phyloP scores from a whole-genome alignment of 2,329 filamentous ascomycete genomes.

The Hypoxylon sp. region DNA sequence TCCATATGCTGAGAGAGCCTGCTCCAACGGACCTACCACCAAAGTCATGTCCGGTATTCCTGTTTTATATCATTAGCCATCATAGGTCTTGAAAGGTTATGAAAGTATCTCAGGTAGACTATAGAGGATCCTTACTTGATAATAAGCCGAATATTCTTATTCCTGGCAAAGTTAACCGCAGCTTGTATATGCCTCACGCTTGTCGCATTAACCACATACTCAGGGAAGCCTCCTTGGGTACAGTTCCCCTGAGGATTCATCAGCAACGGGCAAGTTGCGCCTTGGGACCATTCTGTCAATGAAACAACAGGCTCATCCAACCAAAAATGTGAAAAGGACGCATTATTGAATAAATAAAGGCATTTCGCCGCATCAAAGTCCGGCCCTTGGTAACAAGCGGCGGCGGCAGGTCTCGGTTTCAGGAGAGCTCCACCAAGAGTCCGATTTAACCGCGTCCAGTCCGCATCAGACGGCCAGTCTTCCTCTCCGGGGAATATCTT shows the following conservation, averaged over 20 bases:
- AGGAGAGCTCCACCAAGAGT: conserved; percentile 44
- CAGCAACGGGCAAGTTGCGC: conserved; percentile 45
- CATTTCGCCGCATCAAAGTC: conserved; percentile 41
- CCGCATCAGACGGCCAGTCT: conserved; percentile 39
- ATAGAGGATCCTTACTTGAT: conserved; percentile 51
- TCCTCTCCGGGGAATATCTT: conserved; percentile 40
- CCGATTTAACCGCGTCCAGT: conserved; percentile 43
- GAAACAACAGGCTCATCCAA: conserved; percentile 47
- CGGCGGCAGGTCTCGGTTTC: conserved; percentile 43
- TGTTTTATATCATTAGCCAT: conserved; percentile 49
- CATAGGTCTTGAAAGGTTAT: conserved; percentile 29
- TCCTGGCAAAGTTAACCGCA: conserved; percentile 48
- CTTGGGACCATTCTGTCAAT: conserved; percentile 47
- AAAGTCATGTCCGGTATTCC: conserved; percentile 59
- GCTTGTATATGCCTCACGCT: conserved; percentile 48
- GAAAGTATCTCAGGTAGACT: not conserved
- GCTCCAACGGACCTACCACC: conserved; percentile 56
- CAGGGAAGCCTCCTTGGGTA: conserved; percentile 48
- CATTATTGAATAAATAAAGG: conserved; percentile 37
- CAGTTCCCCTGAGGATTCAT: conserved; percentile 43
- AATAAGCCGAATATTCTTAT: conserved; percentile 48
- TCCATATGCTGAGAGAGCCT: conserved; percentile 59
- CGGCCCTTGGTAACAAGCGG: conserved; percentile 45
- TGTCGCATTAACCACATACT: conserved; percentile 50
- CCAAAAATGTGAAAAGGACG: conserved; percentile 43